Conservation (phyloP, 176 grass and related monocot genomes). For the Oryza coarctata region DNA sequence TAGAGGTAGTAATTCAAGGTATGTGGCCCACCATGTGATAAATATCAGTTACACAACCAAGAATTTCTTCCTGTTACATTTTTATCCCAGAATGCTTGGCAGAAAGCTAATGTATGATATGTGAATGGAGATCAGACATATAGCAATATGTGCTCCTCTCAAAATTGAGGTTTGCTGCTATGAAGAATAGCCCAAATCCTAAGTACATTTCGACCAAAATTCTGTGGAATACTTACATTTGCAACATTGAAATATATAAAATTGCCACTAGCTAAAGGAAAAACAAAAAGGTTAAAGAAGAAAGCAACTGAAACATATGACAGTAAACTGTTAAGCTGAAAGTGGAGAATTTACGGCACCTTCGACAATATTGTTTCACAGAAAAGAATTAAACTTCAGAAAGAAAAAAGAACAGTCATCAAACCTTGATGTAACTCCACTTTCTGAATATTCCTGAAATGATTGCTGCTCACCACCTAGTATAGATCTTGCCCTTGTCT, state of each 20-base stretch:
- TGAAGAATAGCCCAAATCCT: not conserved
- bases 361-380: conserved; percentile 10
- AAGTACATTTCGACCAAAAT: not conserved
- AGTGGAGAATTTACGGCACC: not conserved
- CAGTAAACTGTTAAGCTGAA: not conserved
- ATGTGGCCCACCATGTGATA: not conserved
- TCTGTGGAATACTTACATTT: not conserved
- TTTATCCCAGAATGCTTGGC: not conserved
- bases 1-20: too few relatives aligned
- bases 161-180: conserved; percentile 19
- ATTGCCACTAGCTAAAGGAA: not conserved
- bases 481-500: conserved; percentile 80
- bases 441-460: conserved; percentile 73
- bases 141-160: not conserved
- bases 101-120: conserved; percentile 1
- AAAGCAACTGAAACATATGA: not conserved
- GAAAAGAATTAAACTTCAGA: conserved; percentile 5
- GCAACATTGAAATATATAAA: conserved; percentile 2
- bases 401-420: not conserved
- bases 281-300: not conserved
- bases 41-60: not conserved
- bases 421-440: conserved; percentile 83
- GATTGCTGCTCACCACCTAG: conserved; percentile 83
- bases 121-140: conserved; percentile 9
- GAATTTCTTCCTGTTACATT: not conserved